Base-by-base conservation (phyloP, 345 rosid genomes). In the Chamaenerion angustifolium region DNA sequence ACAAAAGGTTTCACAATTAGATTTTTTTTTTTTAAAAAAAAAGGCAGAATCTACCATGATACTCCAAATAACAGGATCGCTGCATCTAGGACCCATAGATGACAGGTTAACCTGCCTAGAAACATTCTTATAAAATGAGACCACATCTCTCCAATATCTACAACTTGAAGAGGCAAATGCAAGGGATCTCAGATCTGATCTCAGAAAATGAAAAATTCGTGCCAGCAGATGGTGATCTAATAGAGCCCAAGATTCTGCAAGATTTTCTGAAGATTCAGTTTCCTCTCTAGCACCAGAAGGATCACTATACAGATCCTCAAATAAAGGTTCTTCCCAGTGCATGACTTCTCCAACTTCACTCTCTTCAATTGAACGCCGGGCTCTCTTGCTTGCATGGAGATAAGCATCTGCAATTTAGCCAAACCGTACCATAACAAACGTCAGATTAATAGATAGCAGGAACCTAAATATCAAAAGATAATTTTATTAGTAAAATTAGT, bases 131-230 rank as follows among this genome's bases (percentile, higher is more conserved):
- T 84, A 92, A 70, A 81, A 82, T 47, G 67, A 56, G 49, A 66
- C 76, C 59, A 82, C 90, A 64, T 90, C 69, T 61, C 89, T 82
- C 99, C 99, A 92, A 46, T 76, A 85, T 68, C 78, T 84, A 67
- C 96, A 92, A 58, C 95, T 84, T 70, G 76, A 70, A 59, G 99
- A 84, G 52, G 95, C 88, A 68, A 76, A 37, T 27, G 77, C 69
- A 52, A 87, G 89, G 56, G 99, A 74, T 60, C 68, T 77, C 63
- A 79, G 50, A 71, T 92, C 96, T 53, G 76, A 68, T 71, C 84
- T 80, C 76, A 92, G 64, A 62, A 76, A 76, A 77, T 92, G 95
- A 63, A 80, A 92, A 54, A 88, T 73, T 46, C 88, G 76, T 65
- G 95, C 88, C 66, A 92, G 67, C 44, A 72, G 58, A 63, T 60